Percentiles rank a stretch among this genome's conserved stretches.
These are phyloP conservation scores for Talaromyces verruculosus DNA, from an alignment of 2,329 filamentous ascomycete species.

Conservation along the genomic window DNA sequence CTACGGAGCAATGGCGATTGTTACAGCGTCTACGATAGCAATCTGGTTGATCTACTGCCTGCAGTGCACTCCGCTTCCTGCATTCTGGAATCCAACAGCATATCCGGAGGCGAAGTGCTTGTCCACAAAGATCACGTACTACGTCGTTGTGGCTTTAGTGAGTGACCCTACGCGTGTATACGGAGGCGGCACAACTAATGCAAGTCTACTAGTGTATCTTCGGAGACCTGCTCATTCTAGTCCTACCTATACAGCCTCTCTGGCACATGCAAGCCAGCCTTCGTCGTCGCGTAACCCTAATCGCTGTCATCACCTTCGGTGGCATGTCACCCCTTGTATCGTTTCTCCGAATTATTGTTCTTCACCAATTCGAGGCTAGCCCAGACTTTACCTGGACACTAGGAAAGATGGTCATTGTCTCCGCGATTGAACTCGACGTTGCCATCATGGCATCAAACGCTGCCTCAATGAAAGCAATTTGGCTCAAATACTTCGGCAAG, in stretches of 20 bases:
- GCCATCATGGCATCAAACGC: slow-evolving; percentile 14
- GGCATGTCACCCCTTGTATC: slow-evolving; percentile 5
- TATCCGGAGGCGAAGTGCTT: slow-evolving; percentile 9
- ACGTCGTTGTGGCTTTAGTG: slow-evolving; percentile 4
- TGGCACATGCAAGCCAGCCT: neutral
- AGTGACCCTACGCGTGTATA: neutral
- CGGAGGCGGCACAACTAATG: neutral
- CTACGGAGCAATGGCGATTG: neutral
- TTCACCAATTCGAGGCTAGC: slow-evolving; percentile 5
- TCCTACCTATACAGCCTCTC: neutral
- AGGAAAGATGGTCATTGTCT: slow-evolving; percentile 11
- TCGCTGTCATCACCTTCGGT: neutral
- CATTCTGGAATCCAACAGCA: slow-evolving; percentile 1
- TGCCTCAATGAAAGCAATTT: slow-evolving; percentile 8
- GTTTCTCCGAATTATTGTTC: slow-evolving; percentile 3
- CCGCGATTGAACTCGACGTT: slow-evolving; percentile 12
- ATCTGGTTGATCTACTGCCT: neutral
- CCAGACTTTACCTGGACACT: slow-evolving; percentile 12
- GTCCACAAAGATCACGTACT: slow-evolving; percentile 8
- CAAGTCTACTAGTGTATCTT: neutral
- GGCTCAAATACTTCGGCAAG: slow-evolving; percentile 8
- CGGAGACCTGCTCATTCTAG: neutral
- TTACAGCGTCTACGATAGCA: neutral
- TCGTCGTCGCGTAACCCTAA: neutral
- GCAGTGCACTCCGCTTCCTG: neutral